These are phyloP conservation scores for Sporothrix sp. DNA, from an alignment of 2,329 filamentous ascomycete species.

Conservation along the genomic window DNA sequence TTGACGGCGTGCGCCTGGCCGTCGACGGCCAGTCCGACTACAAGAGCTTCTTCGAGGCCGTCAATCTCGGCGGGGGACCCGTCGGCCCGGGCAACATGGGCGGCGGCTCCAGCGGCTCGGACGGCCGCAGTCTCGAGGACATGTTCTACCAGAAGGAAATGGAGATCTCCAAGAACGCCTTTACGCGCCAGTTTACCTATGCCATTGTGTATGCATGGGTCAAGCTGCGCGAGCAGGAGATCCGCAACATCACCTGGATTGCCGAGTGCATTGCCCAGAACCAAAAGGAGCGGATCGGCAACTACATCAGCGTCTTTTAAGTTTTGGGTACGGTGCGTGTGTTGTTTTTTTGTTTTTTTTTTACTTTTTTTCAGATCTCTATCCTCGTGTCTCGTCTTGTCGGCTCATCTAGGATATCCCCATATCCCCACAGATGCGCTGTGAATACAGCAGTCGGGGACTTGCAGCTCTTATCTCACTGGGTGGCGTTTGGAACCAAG, in stretches of 20 bases:
- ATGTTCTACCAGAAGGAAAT: slow-evolving; percentile 99
- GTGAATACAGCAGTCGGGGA: too few relatives aligned
- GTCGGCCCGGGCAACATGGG: slow-evolving; percentile 75
- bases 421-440: slow-evolving; percentile 2
- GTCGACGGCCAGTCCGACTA: slow-evolving; percentile 91
- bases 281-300: slow-evolving; percentile 97
- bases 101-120: slow-evolving; percentile 59
- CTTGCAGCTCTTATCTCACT: background rate
- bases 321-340: background rate
- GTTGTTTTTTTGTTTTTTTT: background rate
- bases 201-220: slow-evolving; percentile 97
- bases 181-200: slow-evolving; percentile 92
- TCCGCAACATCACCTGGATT: slow-evolving; percentile 99
- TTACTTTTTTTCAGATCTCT: slow-evolving; percentile 11
- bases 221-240: slow-evolving; percentile 97
- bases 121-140: slow-evolving; percentile 87
- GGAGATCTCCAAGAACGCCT: slow-evolving; percentile 92
- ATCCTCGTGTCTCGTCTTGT: slow-evolving; percentile 5
- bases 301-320: slow-evolving; percentile 96
- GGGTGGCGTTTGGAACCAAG: slow-evolving; percentile 8
- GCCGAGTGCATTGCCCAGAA: slow-evolving; percentile 99
- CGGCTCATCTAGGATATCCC: background rate
- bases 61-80: slow-evolving; percentile 63
- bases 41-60: slow-evolving; percentile 90
- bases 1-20: slow-evolving; percentile 85